These are phyloP conservation scores for Suillus bovinus DNA, from an alignment of 768 basidiomycete species.

Conservation along the genomic window DNA sequence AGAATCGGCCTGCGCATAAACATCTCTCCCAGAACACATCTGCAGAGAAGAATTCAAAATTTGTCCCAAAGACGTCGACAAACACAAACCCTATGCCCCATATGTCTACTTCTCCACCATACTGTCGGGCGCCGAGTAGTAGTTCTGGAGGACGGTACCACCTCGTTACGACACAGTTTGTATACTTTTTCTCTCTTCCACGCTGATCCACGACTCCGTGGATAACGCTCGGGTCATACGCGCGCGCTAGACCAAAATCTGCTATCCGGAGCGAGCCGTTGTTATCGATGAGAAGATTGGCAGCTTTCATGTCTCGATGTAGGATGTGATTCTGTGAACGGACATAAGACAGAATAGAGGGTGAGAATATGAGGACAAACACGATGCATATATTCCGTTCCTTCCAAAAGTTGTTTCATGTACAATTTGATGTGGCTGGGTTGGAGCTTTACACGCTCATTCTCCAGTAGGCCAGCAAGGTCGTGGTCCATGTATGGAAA, in stretches of 20 bases:
- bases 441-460: constrained; percentile 80
- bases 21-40: constrained; percentile 98
- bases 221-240: constrained; percentile 58
- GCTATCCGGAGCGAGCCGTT: constrained; percentile 83
- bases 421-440: constrained; percentile 92
- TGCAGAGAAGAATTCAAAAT: constrained; percentile 28
- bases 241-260: constrained; percentile 94
- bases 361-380: constrained; percentile 47
- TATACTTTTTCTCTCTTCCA: constrained; percentile 73
- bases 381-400: constrained; percentile 93
- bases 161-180: constrained; percentile 92
- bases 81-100: constrained; percentile 95
- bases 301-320: constrained; percentile 99
- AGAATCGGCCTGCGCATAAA: constrained; percentile 85
- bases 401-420: constrained; percentile 94
- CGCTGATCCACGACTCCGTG: constrained; percentile 39
- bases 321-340: constrained; percentile 83
- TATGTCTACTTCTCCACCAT: constrained; percentile 93
- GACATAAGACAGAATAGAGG: constrained; percentile 11
- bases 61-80: constrained; percentile 26
- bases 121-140: constrained; percentile 83
- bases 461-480: constrained; percentile 91
- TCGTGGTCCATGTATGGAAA: constrained; percentile 99
- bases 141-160: constrained; percentile 97
- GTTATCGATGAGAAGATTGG: constrained; percentile 93